Percentiles rank a stretch among this genome's conserved stretches.
Conservation (phyloP, 768 basidiomycete genomes). For the Leucocoprinus leucothites region DNA sequence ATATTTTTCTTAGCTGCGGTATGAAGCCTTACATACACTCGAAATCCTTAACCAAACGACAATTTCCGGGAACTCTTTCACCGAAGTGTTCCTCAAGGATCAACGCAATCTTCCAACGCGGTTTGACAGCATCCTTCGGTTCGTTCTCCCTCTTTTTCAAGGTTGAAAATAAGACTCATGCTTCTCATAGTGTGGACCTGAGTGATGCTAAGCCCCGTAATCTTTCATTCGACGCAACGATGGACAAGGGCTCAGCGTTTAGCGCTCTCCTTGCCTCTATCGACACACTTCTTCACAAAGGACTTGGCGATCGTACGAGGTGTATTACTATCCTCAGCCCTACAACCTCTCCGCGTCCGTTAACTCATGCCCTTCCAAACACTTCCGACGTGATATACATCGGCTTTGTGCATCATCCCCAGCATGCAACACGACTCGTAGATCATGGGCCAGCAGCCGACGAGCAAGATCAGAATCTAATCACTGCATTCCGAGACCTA, state of each 20-base stretch:
- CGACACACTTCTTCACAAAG: slow-evolving; percentile 49
- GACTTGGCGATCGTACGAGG: slow-evolving; percentile 70
- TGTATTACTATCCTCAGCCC: slow-evolving; percentile 61
- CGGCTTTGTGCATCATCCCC: slow-evolving; percentile 72
- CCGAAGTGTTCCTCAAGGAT: slow-evolving; percentile 70
- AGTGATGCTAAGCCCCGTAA: slow-evolving; percentile 43
- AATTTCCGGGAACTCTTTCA: slow-evolving; percentile 58
- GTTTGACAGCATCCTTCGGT: slow-evolving; percentile 76
- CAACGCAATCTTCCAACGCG: slow-evolving; percentile 58
- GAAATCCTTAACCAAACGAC: slow-evolving; percentile 51
- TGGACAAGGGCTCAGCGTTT: slow-evolving; percentile 61
- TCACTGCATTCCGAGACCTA: slow-evolving; percentile 68
- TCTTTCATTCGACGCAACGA: slow-evolving; percentile 38
- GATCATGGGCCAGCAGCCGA: slow-evolving; percentile 88
- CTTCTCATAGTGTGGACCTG: slow-evolving; percentile 48
- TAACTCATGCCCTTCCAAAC: slow-evolving; percentile 55
- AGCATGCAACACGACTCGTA: slow-evolving; percentile 78
- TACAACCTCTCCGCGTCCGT: slow-evolving; percentile 38
- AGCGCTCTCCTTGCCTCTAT: slow-evolving; percentile 55
- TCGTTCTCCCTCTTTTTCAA: slow-evolving; percentile 19
- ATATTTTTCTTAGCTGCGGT: slow-evolving; percentile 51
- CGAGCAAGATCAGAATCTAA: slow-evolving; percentile 46
- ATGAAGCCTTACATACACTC: slow-evolving; percentile 76
- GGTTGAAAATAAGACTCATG: not conserved
- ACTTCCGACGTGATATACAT: slow-evolving; percentile 53